Evolutionary conservation across 129 eudicot species (phyloP).

Genomic region (Flaveria sonorensis): DNA sequence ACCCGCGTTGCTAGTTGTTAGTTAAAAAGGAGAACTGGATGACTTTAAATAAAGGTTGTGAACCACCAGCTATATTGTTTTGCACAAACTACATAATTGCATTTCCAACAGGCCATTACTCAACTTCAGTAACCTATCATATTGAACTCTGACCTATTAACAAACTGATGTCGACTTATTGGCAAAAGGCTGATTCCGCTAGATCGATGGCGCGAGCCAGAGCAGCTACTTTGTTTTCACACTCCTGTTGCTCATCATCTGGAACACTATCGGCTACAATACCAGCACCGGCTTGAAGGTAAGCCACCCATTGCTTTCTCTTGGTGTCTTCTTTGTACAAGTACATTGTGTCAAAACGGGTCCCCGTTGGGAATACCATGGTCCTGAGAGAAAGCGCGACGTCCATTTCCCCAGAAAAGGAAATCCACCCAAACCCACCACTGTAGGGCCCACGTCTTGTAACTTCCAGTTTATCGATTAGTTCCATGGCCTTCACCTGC

Average conservation of each 20-base stretch:
- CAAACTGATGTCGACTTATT: slow-evolving; percentile 9
- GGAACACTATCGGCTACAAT: slow-evolving; percentile 88
- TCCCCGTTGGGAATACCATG: slow-evolving; percentile 66
- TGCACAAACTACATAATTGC: neutral
- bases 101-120: slow-evolving; percentile 17
- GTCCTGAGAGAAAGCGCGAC: slow-evolving; percentile 71
- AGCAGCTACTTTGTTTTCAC: slow-evolving; percentile 83
- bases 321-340: slow-evolving; percentile 52
- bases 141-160: neutral
- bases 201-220: slow-evolving; percentile 88
- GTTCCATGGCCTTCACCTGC: slow-evolving; percentile 90
- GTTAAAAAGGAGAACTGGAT: neutral
- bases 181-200: slow-evolving; percentile 76
- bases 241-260: slow-evolving; percentile 76
- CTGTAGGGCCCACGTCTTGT: slow-evolving; percentile 87
- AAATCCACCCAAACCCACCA: slow-evolving; percentile 84
- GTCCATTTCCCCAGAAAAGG: slow-evolving; percentile 82
- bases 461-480: slow-evolving; percentile 71
- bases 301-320: slow-evolving; percentile 82
- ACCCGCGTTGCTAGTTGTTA: neutral
- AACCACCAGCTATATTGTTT: neutral
- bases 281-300: slow-evolving; percentile 97
- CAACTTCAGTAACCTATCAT: neutral
- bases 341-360: slow-evolving; percentile 71
- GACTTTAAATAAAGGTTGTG: neutral